Conservation (phyloP, 2,329 filamentous ascomycete genomes). For the Exophiala mesophila region DNA sequence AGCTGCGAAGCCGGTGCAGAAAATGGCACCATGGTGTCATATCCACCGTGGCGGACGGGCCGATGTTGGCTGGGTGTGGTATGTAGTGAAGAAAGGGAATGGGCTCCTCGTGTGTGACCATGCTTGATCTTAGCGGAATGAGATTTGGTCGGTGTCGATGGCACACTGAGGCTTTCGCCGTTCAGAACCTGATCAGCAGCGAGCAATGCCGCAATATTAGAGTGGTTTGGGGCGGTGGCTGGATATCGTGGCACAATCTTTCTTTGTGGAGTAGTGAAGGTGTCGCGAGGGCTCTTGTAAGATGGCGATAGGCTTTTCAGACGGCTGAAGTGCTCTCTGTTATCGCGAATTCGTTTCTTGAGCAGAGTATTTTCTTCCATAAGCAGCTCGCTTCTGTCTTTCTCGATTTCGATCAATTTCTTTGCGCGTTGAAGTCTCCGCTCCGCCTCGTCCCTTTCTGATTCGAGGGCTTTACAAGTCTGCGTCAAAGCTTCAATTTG, state of each 20-base stretch:
- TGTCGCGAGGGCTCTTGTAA: constrained; percentile 57
- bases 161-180: constrained; percentile 69
- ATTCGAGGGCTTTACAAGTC: constrained; percentile 61
- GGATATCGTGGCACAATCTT: constrained; percentile 38
- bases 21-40: constrained; percentile 25
- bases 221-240: constrained; percentile 36
- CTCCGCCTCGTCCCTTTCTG: constrained; percentile 53
- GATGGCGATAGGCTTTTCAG: constrained; percentile 49
- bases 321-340: constrained; percentile 77
- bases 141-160: constrained; percentile 61
- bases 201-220: constrained; percentile 68
- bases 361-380: constrained; percentile 71
- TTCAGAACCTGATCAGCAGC: constrained; percentile 69
- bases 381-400: constrained; percentile 66
- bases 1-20: constrained; percentile 28
- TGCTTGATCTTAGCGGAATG: constrained; percentile 47
- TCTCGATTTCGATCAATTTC: constrained; percentile 70
- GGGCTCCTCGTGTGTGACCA: constrained; percentile 68
- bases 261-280: constrained; percentile 42
- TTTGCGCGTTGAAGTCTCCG: constrained; percentile 67
- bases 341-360: constrained; percentile 79
- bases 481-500: constrained; percentile 57
- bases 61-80: constrained; percentile 63
- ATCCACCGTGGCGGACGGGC: constrained; percentile 42
- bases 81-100: constrained; percentile 80